Base-by-base conservation (phyloP, 805 yeast species). In the Sugiyamaella chiloensis region DNA sequence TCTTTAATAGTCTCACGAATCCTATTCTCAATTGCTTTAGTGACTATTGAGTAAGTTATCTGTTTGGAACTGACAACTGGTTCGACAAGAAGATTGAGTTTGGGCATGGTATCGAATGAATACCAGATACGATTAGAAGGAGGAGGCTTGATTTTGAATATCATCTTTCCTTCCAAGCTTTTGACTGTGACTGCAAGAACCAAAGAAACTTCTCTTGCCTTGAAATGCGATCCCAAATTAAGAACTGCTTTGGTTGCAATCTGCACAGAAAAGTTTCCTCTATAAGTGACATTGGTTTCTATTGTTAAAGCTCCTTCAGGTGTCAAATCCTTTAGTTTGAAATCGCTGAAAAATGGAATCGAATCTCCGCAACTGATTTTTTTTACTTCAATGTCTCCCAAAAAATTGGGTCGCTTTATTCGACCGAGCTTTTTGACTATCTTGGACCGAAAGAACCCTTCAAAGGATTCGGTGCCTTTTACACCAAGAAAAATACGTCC, bases 101-200 rank as follows among this genome's bases (percentile, higher is more conserved):
- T 71, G 0, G 99, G 99, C 75, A 83, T 87, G 8, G 75, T 66
- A 52, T 80, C 85, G 63, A 89, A 93, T 1, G 87, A 79, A 61
- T 88, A 93, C 99, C 99, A 93, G 1, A 93, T 59, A 59, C 99
- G 75, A 45, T 80, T 81, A 1, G 96, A 82, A 6, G 99, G 98
- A 1, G 96, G 96, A 1, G 95, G 87, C 61, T 93, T 93, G 27
- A 91, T 61, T 34, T 77, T 69, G 17, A 90, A 59, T 0, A 85
- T 60, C 48, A 91, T 54, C 1, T 85, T 85, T 0, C 99, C 99
- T 43, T 82, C 80, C 3, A 93, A 56, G 56, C 74, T 79, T 47
- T 78, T 77, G 42, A 91, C 66, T 1, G 83, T 81, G 1, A 90
- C 79, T 14, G 85, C 79, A 44, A 93, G 67, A 21, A 85, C 74